Evolutionary conservation across 805 yeast genomes (phyloP).

Genomic region (Lachancea fermentati): DNA sequence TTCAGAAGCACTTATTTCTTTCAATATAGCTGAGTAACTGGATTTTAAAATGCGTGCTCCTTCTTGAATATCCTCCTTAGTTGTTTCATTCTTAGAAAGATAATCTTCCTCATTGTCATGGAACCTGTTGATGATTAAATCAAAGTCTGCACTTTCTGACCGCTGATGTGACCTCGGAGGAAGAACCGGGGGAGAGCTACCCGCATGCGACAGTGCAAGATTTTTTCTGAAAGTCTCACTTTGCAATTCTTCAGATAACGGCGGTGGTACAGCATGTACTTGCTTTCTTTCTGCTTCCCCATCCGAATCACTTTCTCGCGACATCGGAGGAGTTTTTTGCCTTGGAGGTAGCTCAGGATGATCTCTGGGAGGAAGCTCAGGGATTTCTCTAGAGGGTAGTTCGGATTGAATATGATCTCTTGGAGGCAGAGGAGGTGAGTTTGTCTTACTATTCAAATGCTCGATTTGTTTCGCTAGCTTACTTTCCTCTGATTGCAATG

Average conservation of each 20-base stretch:
- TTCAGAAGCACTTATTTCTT: conserved; percentile 12
- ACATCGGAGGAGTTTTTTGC: not conserved
- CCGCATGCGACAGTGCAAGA: conserved; percentile 21
- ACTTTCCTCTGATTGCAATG: not conserved
- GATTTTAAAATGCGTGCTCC: conserved; percentile 42
- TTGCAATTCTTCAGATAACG: conserved; percentile 26
- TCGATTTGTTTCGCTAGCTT: not conserved
- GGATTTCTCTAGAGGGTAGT: not conserved
- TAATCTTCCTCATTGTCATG: conserved; percentile 50
- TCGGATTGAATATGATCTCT: conserved; percentile 12
- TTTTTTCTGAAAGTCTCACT: conserved; percentile 23
- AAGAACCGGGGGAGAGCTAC: conserved; percentile 13
- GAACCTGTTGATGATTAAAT: conserved; percentile 54
- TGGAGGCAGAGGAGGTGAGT: conserved; percentile 28
- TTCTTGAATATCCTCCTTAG: conserved; percentile 45
- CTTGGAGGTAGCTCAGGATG: no score
- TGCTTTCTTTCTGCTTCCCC: not conserved
- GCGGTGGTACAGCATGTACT: conserved; percentile 28
- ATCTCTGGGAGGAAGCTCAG: no score
- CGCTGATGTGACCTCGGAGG: conserved; percentile 16
- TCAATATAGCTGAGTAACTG: conserved; percentile 21
- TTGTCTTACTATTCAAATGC: not conserved
- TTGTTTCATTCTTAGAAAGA: conserved; percentile 42
- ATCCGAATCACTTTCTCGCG: not conserved
- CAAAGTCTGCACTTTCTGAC: conserved; percentile 40